Evolutionary conservation across 2,329 filamentous ascomycete genomes (phyloP).

Genomic region (Plenodomus lindquistii): DNA sequence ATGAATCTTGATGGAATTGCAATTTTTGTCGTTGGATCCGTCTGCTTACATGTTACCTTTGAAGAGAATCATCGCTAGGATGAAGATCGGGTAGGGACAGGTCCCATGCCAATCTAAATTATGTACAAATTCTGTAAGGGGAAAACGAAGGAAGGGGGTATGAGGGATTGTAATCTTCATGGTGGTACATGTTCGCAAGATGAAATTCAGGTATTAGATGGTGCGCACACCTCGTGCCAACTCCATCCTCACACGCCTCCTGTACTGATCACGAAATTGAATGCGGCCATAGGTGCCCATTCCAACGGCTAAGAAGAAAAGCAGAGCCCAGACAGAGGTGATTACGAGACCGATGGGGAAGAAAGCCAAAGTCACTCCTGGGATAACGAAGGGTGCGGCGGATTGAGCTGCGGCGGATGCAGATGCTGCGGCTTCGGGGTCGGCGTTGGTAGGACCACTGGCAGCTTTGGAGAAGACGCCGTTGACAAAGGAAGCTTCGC

Average conservation of each 20-base stretch:
- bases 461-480: slow-evolving; percentile 68
- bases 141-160: slow-evolving; percentile 17
- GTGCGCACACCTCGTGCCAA: slow-evolving; percentile 36
- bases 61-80: slow-evolving; percentile 11
- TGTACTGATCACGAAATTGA: slow-evolving; percentile 67
- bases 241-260: slow-evolving; percentile 54
- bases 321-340: slow-evolving; percentile 63
- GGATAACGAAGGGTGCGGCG: slow-evolving; percentile 65
- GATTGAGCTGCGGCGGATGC: slow-evolving; percentile 47
- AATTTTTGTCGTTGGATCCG: too few relatives aligned
- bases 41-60: too few relatives aligned
- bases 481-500: slow-evolving; percentile 71
- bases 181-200: not conserved
- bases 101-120: slow-evolving; percentile 6
- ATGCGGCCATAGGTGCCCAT: slow-evolving; percentile 70
- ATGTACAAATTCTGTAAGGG: slow-evolving; percentile 19
- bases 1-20: too few relatives aligned
- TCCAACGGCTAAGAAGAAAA: slow-evolving; percentile 59
- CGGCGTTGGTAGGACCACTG: slow-evolving; percentile 49
- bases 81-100: slow-evolving; percentile 1
- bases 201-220: slow-evolving; percentile 29
- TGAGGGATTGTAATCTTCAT: slow-evolving; percentile 21
- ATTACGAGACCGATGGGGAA: slow-evolving; percentile 73
- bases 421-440: slow-evolving; percentile 49
- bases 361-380: slow-evolving; percentile 68